Base-by-base conservation (phyloP, 768 basidiomycete genomes). In the Auriscalpium vulgare region DNA sequence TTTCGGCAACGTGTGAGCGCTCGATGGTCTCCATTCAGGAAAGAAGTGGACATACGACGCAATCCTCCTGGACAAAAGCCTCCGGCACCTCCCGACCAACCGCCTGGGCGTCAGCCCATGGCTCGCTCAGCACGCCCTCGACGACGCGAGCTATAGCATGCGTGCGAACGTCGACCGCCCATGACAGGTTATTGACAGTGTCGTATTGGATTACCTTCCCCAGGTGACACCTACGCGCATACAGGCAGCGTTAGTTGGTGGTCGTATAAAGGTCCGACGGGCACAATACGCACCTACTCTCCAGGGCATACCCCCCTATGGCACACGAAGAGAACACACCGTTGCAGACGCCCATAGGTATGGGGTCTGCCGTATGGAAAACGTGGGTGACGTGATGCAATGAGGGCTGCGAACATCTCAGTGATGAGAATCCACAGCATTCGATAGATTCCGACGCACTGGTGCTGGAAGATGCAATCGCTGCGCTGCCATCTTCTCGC, bases 361-460 rank as follows among this genome's bases (percentile, higher is more conserved):
- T 90, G 0, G 95, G 95, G 75, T 98, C 95, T 19, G 87, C 95
- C 1, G 88, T 97, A 66, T 97, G 88, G 65, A 89, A 95, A 8
- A 97, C 77, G 64, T 97, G 92, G 0, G 87, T 93, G 44, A 95
- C 75, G 59, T 90, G 88, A 3, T 84, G 80, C 0, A 77, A 76
- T 1, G 85, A 83, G 0, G 85, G 87, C 86, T 88, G 62, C 16
- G 10, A 13, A 19, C 3, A 23, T 35, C 63, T 2, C 56, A 56
- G 23, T 52, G 19, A 53, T 19, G 13, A 34, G 13, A 10, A 36
- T 23, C 5, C 13, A 44, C 21, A 45, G 10, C 6, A 34, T 16
- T 7, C 10, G 3, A 47, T 14, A 43, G 43, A n/a, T 10, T 5
- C 50, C 35, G 47, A 71, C 81, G 55, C 60, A 93, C 92, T 2